A percentile compares a stretch with the other conserved stretches of the same genome.
These are phyloP conservation scores for Cercospora sp. DNA, from an alignment of 2,329 filamentous ascomycete genomes.

Conservation along the genomic window DNA sequence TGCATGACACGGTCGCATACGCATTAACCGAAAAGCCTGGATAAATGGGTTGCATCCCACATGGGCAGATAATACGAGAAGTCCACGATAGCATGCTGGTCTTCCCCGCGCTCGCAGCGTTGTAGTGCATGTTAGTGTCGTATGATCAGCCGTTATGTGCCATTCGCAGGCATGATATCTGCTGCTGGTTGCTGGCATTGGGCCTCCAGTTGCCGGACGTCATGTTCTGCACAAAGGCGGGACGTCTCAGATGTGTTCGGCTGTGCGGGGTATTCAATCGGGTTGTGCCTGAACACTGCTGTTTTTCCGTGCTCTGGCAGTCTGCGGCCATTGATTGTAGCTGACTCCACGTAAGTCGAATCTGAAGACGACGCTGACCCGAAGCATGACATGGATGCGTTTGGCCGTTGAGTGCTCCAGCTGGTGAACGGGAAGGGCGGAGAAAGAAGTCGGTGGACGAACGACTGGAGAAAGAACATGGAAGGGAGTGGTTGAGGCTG, in stretches of 20 bases:
- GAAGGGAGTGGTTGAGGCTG: neutral
- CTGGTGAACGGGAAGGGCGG: neutral
- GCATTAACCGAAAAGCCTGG: neutral
- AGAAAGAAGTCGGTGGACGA: neutral
- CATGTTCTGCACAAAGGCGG: neutral
- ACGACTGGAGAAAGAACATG: neutral
- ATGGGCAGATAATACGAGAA: neutral
- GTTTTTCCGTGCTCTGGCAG: neutral
- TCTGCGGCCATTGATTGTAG: neutral
- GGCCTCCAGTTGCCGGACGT: neutral
- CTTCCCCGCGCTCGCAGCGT: constrained; percentile 6
- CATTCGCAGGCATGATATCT: neutral
- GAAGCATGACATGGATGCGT: too few species aligned
- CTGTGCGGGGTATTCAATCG: neutral
- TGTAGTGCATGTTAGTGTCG: neutral
- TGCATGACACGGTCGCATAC: constrained; percentile 9
- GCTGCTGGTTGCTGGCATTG: neutral
- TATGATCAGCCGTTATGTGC: constrained; percentile 1
- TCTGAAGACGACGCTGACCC: too few species aligned
- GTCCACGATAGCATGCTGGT: constrained; percentile 1
- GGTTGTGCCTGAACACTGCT: neutral
- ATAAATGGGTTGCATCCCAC: neutral
- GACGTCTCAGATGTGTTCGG: neutral
- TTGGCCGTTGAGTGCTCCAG: too few species aligned
- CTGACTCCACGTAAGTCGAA: neutral